These are phyloP conservation scores for Lagenaria siceraria DNA, from an alignment of 306 rosid genomes.

Conservation along the genomic window DNA sequence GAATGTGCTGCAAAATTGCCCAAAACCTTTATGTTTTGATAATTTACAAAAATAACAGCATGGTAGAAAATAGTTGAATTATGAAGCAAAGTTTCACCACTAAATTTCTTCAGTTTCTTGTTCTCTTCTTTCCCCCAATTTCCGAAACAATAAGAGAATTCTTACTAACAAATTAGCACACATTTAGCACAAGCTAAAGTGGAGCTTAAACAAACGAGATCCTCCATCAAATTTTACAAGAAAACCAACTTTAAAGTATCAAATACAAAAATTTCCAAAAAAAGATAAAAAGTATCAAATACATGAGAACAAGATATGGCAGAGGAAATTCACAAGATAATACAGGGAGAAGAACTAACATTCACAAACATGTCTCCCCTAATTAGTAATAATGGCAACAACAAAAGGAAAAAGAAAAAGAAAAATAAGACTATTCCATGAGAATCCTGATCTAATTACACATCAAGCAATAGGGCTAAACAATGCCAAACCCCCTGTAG, in stretches of 20 bases:
- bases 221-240: neutral
- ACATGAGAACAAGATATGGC: neutral
- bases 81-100: neutral
- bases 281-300: neutral
- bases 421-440: neutral
- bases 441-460: neutral
- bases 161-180: neutral
- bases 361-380: neutral
- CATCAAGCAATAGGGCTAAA: neutral
- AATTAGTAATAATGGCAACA: neutral
- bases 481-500: neutral
- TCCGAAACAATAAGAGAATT: neutral
- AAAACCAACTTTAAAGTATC: neutral
- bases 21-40: neutral
- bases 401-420: neutral
- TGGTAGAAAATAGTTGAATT: neutral
- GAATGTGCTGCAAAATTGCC: slow-evolving; percentile 60
- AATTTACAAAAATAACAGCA: neutral
- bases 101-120: neutral
- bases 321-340: neutral
- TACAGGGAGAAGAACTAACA: neutral
- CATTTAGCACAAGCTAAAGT: neutral
- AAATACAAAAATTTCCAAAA: no score
- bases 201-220: neutral
- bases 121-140: neutral